Evolutionary conservation across 2,329 filamentous ascomycete genomes (phyloP).

Genomic region (Fusarium azukiicola): DNA sequence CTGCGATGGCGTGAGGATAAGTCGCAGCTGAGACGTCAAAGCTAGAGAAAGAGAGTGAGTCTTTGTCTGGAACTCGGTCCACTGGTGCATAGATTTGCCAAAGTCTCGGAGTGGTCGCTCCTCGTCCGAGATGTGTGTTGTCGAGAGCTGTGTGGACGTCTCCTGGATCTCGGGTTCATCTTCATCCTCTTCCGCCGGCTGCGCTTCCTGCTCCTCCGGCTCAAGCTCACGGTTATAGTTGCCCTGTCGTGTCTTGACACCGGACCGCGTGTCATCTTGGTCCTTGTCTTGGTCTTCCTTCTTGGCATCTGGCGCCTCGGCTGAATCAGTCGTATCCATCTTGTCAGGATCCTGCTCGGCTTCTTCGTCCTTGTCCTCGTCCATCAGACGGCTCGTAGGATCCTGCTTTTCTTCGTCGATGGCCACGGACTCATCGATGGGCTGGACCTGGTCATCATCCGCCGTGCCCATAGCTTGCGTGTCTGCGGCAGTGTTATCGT

Average conservation of each 20-base stretch:
- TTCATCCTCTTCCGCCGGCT: constrained; percentile 71
- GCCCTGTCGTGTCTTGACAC: constrained; percentile 79
- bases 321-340: constrained; percentile 64
- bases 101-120: constrained; percentile 70
- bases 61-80: constrained; percentile 90
- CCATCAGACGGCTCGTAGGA: constrained; percentile 69
- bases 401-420: constrained; percentile 86
- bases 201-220: constrained; percentile 66
- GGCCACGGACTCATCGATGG: constrained; percentile 93
- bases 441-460: constrained; percentile 91
- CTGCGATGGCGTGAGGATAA: constrained; percentile 96
- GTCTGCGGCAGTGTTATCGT: constrained; percentile 91
- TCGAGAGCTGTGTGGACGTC: constrained; percentile 82
- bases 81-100: constrained; percentile 84
- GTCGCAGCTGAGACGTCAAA: constrained; percentile 95
- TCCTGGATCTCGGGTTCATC: constrained; percentile 72
- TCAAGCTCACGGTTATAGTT: constrained; percentile 76
- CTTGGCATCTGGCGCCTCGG: constrained; percentile 64
- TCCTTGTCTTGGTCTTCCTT: constrained; percentile 67
- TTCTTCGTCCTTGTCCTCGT: constrained; percentile 74
- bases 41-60: constrained; percentile 94
- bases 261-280: constrained; percentile 77
- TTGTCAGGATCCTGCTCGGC: constrained; percentile 70
- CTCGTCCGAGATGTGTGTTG: constrained; percentile 83
- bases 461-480: constrained; percentile 95